A percentile compares a stretch with the other conserved stretches of the same genome.
Conservation (phyloP, 2,329 filamentous ascomycete species). For the Neonectria punicea region DNA sequence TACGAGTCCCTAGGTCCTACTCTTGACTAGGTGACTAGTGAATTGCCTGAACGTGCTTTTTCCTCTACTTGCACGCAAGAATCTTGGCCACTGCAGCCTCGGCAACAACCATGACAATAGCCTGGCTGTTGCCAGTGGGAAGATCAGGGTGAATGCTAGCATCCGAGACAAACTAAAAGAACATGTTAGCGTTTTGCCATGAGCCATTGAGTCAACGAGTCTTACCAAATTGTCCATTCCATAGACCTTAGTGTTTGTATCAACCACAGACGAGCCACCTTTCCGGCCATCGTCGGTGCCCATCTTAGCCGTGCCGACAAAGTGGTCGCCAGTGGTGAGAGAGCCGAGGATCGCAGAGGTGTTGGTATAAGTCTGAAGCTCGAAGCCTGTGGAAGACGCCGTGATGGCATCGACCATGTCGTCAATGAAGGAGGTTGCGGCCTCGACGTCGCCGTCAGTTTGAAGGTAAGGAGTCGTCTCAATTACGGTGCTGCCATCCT, state of each 20-base stretch:
- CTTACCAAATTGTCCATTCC: conserved; percentile 69
- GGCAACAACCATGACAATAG: conserved; percentile 70
- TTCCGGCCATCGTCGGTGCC: conserved; percentile 65
- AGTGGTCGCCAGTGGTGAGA: conserved; percentile 56
- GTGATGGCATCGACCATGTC: conserved; percentile 65
- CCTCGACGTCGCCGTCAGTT: conserved; percentile 67
- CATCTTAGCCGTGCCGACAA: conserved; percentile 69
- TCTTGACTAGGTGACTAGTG: too few species aligned
- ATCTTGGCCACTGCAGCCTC: conserved; percentile 64
- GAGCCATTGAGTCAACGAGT: rapidly evolving
- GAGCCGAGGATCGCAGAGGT: conserved; percentile 45
- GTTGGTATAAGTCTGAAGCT: conserved; percentile 21
- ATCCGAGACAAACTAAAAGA: conserved; percentile 66
- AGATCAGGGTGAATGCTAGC: conserved; percentile 75
- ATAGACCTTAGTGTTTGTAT: conserved; percentile 70
- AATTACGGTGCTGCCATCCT: conserved; percentile 66
- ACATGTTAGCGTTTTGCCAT: background rate
- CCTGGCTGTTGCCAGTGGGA: conserved; percentile 72
- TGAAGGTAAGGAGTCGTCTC: conserved; percentile 68
- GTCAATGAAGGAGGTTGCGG: conserved; percentile 73
- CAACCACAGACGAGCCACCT: conserved; percentile 67
- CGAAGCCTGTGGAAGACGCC: conserved; percentile 32
- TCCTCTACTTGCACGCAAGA: conserved; percentile 10
- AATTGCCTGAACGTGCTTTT: too few species aligned
- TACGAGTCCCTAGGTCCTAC: too few species aligned